phyloP scores from a whole-genome alignment of 345 rosid species.

The Euphorbia tirucalli region DNA sequence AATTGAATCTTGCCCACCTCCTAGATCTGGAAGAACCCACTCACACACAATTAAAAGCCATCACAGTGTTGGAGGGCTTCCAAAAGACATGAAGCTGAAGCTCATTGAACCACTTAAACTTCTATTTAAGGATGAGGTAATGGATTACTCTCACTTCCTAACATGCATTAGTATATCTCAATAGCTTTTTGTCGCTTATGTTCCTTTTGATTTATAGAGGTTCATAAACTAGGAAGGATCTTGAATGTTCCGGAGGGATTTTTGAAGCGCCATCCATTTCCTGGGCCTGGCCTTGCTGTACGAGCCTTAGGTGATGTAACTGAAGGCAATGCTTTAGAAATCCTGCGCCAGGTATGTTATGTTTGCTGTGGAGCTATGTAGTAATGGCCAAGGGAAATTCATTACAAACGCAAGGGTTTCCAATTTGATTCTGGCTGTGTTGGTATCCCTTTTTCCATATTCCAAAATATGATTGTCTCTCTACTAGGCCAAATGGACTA shows the following conservation, averaged over 20 bases:
- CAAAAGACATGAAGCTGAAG: slow-evolving; percentile 94
- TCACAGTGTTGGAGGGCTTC: slow-evolving; percentile 98
- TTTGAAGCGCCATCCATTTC: slow-evolving; percentile 94
- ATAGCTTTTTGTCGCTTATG: not conserved
- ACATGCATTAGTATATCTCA: not conserved
- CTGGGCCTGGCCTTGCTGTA: slow-evolving; percentile 98
- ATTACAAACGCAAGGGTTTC: not conserved
- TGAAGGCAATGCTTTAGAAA: slow-evolving; percentile 80
- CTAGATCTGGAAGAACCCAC: slow-evolving; percentile 82
- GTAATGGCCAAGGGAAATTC: not conserved
- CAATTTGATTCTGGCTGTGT: not conserved
- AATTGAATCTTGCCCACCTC: slow-evolving; percentile 99
- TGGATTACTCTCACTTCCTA: too few relatives aligned
- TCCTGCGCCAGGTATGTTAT: slow-evolving; percentile 71
- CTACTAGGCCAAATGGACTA: not conserved
- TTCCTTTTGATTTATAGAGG: slow-evolving; percentile 41
- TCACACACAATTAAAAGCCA: slow-evolving; percentile 98
- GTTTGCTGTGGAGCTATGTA: slow-evolving; percentile 5
- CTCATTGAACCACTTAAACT: slow-evolving; percentile 96
- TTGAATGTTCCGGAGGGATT: slow-evolving; percentile 80
- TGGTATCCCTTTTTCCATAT: not conserved
- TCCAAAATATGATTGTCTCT: too few relatives aligned
- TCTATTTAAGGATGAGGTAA: slow-evolving; percentile 95
- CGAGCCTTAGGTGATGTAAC: slow-evolving; percentile 93
- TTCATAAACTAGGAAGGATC: slow-evolving; percentile 83